phyloP scores from a whole-genome alignment of 2,329 filamentous ascomycete species.

The Epichloe bromicola region DNA sequence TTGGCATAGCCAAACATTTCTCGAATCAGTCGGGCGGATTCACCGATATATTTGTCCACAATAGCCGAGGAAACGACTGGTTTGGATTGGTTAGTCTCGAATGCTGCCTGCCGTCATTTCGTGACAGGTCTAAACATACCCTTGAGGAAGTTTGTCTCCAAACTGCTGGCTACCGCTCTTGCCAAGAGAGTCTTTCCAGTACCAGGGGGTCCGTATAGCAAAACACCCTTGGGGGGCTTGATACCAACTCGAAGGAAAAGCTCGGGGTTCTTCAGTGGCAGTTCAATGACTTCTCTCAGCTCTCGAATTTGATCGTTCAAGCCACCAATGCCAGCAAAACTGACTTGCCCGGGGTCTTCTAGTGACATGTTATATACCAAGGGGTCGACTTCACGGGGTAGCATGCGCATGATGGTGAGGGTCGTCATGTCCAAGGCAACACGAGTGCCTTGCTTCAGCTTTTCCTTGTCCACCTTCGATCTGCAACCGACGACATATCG shows the following conservation, averaged over 20 bases:
- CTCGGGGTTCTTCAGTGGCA: slow-evolving; percentile 97
- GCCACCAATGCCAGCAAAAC: slow-evolving; percentile 93
- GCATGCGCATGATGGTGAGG: slow-evolving; percentile 99
- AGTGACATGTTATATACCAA: slow-evolving; percentile 99
- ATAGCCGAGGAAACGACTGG: slow-evolving; percentile 95
- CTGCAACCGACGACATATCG: slow-evolving; percentile 97
- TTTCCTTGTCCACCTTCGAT: slow-evolving; percentile 93
- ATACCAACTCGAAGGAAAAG: slow-evolving; percentile 94
- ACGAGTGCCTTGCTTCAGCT: slow-evolving; percentile 95
- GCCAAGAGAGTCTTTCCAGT: slow-evolving; percentile 94
- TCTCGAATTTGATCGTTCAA: slow-evolving; percentile 98
- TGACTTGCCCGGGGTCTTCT: slow-evolving; percentile 94
- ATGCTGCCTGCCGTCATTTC: not conserved
- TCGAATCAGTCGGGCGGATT: slow-evolving; percentile 90
- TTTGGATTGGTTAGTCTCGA: slow-evolving; percentile 9
- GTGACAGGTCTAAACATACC: slow-evolving; percentile 37
- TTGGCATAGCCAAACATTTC: slow-evolving; percentile 99
- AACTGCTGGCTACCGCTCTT: slow-evolving; percentile 84
- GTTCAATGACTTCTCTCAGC: slow-evolving; percentile 90
- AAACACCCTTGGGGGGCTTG: slow-evolving; percentile 94
- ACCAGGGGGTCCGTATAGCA: slow-evolving; percentile 94
- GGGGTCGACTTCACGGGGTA: slow-evolving; percentile 94
- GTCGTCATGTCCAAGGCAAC: slow-evolving; percentile 99
- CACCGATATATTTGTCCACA: slow-evolving; percentile 98
- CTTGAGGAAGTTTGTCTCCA: slow-evolving; percentile 98